phyloP scores from a whole-genome alignment of 148 eudicot species.

The Amaranthus cruentus region DNA sequence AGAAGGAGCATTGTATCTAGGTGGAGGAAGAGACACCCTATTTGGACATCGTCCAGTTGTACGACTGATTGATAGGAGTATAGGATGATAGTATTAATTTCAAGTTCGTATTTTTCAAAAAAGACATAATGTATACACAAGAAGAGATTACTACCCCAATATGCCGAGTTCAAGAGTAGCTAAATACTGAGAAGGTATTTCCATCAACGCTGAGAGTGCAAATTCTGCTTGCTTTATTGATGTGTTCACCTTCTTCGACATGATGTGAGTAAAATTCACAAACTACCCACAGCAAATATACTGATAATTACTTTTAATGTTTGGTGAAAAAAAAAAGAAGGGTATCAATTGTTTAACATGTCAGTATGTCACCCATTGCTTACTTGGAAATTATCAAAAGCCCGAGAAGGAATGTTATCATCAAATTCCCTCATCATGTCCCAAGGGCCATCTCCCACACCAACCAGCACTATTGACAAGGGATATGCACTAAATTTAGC shows the following conservation, averaged over 20 bases:
- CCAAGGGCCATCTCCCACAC: constrained; percentile 99
- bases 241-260: constrained; percentile 65
- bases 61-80: constrained; percentile 30
- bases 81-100: neutral
- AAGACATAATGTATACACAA: neutral
- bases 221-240: constrained; percentile 84
- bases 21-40: constrained; percentile 87
- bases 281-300: constrained; percentile 41
- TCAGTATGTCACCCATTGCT: constrained; percentile 18
- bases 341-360: constrained; percentile 7
- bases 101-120: neutral
- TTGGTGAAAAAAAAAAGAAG: neutral
- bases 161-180: constrained; percentile 88
- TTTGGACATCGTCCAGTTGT: constrained; percentile 54
- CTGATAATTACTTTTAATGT: neutral
- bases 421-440: constrained; percentile 98
- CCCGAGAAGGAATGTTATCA: constrained; percentile 92
- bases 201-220: constrained; percentile 94
- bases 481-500: constrained; percentile 67
- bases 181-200: constrained; percentile 90
- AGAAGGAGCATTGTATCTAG: constrained; percentile 44
- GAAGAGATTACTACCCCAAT: constrained; percentile 54
- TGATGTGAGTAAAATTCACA: constrained; percentile 91
- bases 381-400: constrained; percentile 97
- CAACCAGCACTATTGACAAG: constrained; percentile 85